Conservation (phyloP, 345 rosid species). For the Lepidium aucheri region DNA sequence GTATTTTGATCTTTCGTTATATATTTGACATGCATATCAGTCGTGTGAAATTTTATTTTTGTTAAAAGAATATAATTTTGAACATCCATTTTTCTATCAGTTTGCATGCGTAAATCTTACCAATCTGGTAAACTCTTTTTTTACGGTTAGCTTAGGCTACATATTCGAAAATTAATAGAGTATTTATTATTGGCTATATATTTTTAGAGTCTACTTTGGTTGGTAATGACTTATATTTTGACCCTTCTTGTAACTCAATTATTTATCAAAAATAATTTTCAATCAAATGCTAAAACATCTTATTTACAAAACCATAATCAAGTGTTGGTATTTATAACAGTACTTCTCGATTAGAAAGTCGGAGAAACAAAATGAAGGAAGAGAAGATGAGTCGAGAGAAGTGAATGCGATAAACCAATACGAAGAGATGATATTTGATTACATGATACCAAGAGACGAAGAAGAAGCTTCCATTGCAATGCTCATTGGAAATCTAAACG, state of each 20-base stretch:
- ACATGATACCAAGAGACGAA: conserved; percentile 33
- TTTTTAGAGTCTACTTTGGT: background rate
- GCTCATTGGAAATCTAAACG: conserved; percentile 43
- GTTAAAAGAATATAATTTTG: too few species aligned
- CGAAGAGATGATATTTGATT: background rate
- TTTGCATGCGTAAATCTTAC: too few species aligned
- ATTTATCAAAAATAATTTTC: background rate
- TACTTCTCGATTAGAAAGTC: conserved; percentile 43
- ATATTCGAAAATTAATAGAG: background rate
- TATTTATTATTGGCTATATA: background rate
- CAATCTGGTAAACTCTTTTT: too few species aligned
- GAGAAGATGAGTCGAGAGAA: background rate
- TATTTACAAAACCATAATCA: background rate
- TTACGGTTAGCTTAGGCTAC: too few species aligned
- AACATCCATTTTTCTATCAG: too few species aligned
- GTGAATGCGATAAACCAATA: background rate
- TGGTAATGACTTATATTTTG: background rate
- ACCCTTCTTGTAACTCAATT: background rate
- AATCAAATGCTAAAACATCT: background rate
- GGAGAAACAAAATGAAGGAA: conserved; percentile 6
- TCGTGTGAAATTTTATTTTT: too few species aligned
- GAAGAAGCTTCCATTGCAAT: conserved; percentile 45
- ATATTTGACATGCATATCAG: too few species aligned
- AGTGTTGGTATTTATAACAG: conserved; percentile 24
- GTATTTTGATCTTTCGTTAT: too few species aligned